Percentiles rank a stretch among this genome's conserved stretches.
These are phyloP conservation scores for Pyricularia sp. DNA, from an alignment of 2,329 filamentous ascomycete genomes.

Conservation along the genomic window DNA sequence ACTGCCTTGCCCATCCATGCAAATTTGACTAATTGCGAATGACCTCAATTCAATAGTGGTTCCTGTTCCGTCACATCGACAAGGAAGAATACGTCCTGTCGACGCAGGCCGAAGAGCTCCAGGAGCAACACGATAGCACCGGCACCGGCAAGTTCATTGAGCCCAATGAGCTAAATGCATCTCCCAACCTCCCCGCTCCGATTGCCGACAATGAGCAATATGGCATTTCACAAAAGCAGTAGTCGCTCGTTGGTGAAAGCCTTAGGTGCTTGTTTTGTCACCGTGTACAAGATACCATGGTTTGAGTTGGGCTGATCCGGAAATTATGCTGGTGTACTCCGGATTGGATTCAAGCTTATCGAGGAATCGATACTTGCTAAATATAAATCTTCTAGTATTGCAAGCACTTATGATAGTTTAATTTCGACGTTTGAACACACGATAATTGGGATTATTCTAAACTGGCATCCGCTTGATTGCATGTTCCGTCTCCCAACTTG, in stretches of 20 bases:
- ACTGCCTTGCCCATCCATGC: neutral
- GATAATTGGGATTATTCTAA: neutral
- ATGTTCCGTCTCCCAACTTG: neutral
- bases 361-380: neutral
- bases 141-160: constrained; percentile 11
- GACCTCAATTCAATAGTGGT: constrained; percentile 23
- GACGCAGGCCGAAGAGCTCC: constrained; percentile 21
- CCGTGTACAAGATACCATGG: neutral
- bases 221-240: constrained; percentile 20
- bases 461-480: neutral
- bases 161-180: constrained; percentile 15
- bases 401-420: neutral
- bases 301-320: too few relatives aligned
- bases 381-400: neutral
- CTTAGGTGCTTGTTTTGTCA: neutral
- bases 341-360: neutral
- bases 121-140: constrained; percentile 6
- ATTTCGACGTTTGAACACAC: neutral
- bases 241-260: constrained; percentile 4
- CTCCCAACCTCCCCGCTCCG: constrained; percentile 14
- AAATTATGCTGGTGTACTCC: too few relatives aligned
- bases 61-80: constrained; percentile 36
- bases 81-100: constrained; percentile 32
- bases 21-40: neutral
- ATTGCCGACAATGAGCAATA: constrained; percentile 18